phyloP scores from a whole-genome alignment of 768 basidiomycete genomes.

The Leucocoprinus leucothites region DNA sequence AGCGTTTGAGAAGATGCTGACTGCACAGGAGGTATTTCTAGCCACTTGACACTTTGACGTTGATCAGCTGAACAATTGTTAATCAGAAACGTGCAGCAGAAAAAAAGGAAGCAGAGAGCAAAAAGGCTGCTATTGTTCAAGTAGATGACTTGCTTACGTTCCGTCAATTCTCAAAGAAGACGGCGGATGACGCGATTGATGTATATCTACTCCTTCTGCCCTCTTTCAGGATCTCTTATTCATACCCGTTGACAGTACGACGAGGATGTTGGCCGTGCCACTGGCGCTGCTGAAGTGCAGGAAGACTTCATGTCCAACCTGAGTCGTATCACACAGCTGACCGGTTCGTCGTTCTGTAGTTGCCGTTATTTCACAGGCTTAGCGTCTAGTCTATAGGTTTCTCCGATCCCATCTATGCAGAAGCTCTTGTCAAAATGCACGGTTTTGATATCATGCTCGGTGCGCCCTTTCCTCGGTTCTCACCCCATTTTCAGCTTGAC shows the following conservation, averaged over 20 bases:
- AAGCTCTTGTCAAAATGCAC: constrained; percentile 96
- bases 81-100: constrained; percentile 83
- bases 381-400: constrained; percentile 54
- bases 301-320: constrained; percentile 96
- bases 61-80: background rate
- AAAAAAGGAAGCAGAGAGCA: constrained; percentile 79
- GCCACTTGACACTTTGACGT: background rate
- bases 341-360: constrained; percentile 48
- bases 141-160: constrained; percentile 92
- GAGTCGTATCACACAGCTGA: constrained; percentile 89
- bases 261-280: constrained; percentile 85
- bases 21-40: constrained; percentile 76
- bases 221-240: background rate
- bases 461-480: constrained; percentile 28
- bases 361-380: background rate
- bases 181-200: constrained; percentile 73
- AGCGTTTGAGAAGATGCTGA: constrained; percentile 95
- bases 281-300: constrained; percentile 75
- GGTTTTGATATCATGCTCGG: constrained; percentile 96
- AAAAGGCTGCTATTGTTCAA: constrained; percentile 70
- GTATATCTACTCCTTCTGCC: constrained; percentile 37
- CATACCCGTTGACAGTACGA: constrained; percentile 60
- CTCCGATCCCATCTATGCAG: constrained; percentile 97
- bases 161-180: constrained; percentile 94
- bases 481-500: background rate